Evolutionary conservation across 768 basidiomycete genomes (phyloP), one percentile per base, ranked within the genome.

Genomic region (Tulasnella sp.): DNA sequence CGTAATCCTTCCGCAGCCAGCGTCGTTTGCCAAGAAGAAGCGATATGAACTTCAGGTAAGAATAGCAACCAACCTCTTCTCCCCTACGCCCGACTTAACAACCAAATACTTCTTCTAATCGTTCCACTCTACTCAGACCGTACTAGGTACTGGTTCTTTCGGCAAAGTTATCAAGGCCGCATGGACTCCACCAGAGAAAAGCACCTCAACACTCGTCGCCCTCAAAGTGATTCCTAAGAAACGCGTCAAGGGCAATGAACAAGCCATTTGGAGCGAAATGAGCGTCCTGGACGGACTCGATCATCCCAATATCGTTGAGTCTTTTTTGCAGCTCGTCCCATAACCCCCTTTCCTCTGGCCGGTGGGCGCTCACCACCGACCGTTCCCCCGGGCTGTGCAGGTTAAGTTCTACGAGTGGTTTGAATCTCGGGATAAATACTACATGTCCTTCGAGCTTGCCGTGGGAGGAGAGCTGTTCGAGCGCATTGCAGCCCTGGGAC

Each of bases 331-430:
- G n/a, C n/a, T 9, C 37, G n/a, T 46, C 5, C 10, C 3, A 40
- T 42, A 5, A 20, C 48, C 39, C 73, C 29, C 42, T 20, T 73
- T 39, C 29, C 42, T 23, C 15, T 32, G 44, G 5, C 23, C 44
- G n/a, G 4, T 9, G 39, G 1, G 42, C 42, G 73, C 42, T 71
- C 29, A n/a, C 29, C 70, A 11, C 37, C 35, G n/a, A 26, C 39
- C 39, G n/a, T 29, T 37, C 32, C 16, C 35, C 67, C 57, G 75
- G 7, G 32, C 48, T 46, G 11, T n/a, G 46, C 82, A 95, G 94
- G 94, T 98, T 77, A 97, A 96, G 83, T 95, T 98, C 82, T 96
- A 92, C 83, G 96, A 98, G 83, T 95, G 93, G 91, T 99, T 99
- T 83, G 98, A 99, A 82, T 95, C 93, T 11, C 87, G 95, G 80